Conservation (phyloP, 2,329 filamentous ascomycete species). For the Falciphora oryzae region DNA sequence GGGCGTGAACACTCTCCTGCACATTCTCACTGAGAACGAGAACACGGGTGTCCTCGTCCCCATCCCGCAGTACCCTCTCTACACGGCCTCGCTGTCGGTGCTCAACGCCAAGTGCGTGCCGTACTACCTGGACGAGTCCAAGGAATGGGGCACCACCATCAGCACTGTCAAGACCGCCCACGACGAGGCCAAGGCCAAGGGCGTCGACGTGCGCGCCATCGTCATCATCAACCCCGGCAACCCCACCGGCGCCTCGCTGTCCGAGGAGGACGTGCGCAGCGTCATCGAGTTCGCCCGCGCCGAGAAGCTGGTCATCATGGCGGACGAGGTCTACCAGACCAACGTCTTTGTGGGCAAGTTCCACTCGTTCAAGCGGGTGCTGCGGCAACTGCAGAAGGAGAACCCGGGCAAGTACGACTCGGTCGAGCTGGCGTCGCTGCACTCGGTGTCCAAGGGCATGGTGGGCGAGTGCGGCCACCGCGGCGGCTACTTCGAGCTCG, state of each 20-base stretch:
- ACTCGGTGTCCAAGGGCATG: constrained; percentile 97
- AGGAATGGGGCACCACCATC: constrained; percentile 83
- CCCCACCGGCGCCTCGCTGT: constrained; percentile 84
- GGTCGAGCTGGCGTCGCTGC: constrained; percentile 85
- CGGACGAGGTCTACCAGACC: constrained; percentile 98
- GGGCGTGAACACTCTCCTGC: constrained; percentile 88
- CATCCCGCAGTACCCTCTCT: constrained; percentile 96
- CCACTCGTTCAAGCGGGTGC: constrained; percentile 87
- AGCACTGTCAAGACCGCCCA: constrained; percentile 69
- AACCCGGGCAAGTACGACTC: constrained; percentile 70
- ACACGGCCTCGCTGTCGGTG: constrained; percentile 85
- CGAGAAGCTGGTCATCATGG: constrained; percentile 82
- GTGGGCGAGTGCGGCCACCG: constrained; percentile 97
- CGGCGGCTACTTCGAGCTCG: constrained; percentile 94
- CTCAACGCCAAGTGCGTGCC: constrained; percentile 84
- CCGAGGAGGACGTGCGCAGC: constrained; percentile 69
- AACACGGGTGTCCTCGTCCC: constrained; percentile 83
- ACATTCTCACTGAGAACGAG: constrained; percentile 75
- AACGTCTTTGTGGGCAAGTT: constrained; percentile 96
- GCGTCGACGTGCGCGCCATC: constrained; percentile 84
- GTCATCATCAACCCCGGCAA: constrained; percentile 99
- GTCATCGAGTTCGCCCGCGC: constrained; percentile 84
- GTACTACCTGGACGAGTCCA: constrained; percentile 85
- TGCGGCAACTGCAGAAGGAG: constrained; percentile 74
- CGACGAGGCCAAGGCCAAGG: constrained; percentile 66